phyloP scores from a whole-genome alignment of 352 stramenopile genomes.

The Stephanocyclus meneghinianus region DNA sequence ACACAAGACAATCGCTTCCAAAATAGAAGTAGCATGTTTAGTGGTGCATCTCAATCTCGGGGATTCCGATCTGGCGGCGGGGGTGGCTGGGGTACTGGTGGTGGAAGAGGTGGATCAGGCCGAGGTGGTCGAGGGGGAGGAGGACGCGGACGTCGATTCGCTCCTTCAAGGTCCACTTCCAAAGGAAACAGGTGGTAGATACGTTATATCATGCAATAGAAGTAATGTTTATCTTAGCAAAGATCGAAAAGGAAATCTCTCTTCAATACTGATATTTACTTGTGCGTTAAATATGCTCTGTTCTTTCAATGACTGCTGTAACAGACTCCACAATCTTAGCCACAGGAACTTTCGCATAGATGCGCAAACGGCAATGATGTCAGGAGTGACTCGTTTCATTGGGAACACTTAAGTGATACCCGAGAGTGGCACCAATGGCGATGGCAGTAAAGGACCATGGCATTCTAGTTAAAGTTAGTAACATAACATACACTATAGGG shows the following conservation, averaged over 20 bases:
- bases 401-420: not conserved
- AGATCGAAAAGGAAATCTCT: not conserved
- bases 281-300: too few species aligned
- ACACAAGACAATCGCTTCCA: conserved; percentile 33
- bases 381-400: not conserved
- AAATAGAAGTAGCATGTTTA: conserved; percentile 18
- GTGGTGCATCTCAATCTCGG: conserved; percentile 25
- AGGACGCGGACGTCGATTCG: conserved; percentile 26
- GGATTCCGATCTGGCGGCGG: conserved; percentile 35
- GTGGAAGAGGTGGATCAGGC: conserved; percentile 35
- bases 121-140: conserved; percentile 36
- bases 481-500: too few species aligned
- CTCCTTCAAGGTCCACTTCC: conserved; percentile 5
- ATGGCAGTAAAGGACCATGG: not conserved
- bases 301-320: not conserved
- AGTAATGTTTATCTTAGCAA: too few species aligned
- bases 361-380: not conserved
- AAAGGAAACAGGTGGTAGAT: conserved; percentile 34
- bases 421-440: not conserved
- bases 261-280: too few species aligned
- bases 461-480: too few species aligned
- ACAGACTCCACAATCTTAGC: not conserved
- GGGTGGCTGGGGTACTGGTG: conserved; percentile 10
- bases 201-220: too few species aligned
- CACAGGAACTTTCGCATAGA: not conserved